Conservation (phyloP, 129 eudicot genomes). For the Ambrosia artemisiifolia region DNA sequence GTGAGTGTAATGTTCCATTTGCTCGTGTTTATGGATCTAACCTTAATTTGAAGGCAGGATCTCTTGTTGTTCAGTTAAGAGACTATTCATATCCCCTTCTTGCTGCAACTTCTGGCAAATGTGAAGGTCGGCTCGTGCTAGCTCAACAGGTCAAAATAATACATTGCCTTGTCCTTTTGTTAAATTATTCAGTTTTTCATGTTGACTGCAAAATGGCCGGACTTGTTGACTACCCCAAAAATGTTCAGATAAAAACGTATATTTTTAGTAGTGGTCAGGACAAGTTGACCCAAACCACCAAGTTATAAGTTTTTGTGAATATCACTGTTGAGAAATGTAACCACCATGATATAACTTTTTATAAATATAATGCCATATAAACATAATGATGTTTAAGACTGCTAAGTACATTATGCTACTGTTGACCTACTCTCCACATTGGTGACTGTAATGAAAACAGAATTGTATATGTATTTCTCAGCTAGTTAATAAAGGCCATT, state of each 20-base stretch:
- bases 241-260: background rate
- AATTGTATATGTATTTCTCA: background rate
- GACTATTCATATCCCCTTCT: constrained; percentile 72
- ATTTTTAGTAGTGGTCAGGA: background rate
- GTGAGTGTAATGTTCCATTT: constrained; percentile 73
- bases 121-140: constrained; percentile 83
- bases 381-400: background rate
- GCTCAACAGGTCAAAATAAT: constrained; percentile 79
- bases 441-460: background rate
- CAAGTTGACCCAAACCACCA: background rate
- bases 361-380: background rate
- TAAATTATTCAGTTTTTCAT: background rate
- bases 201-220: background rate
- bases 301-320: background rate
- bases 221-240: background rate
- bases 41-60: constrained; percentile 56
- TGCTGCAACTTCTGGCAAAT: constrained; percentile 77
- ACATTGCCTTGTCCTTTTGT: background rate
- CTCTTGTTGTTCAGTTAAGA: constrained; percentile 78
- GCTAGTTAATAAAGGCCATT: background rate
- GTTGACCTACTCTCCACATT: background rate
- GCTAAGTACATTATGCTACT: background rate
- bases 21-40: constrained; percentile 74
- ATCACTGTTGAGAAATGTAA: constrained; percentile 3
- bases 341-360: background rate